A percentile compares a stretch with the other conserved stretches of the same genome.
Conservation (phyloP, 805 yeast genomes). For the Wickerhamomyces subpelliculosus region DNA sequence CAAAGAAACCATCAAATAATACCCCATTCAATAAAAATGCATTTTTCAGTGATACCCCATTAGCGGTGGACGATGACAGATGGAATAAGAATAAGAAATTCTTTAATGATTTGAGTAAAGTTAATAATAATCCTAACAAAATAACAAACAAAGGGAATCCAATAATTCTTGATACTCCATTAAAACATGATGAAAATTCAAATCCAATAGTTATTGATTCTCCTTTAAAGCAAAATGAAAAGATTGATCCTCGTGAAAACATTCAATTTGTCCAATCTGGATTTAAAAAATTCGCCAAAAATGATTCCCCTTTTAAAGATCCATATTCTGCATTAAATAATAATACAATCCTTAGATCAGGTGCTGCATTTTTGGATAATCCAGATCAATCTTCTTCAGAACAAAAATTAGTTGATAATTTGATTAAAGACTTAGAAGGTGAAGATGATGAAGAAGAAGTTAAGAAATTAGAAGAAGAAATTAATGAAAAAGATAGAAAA, state of each 20-base stretch:
- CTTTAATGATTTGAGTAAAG: not conserved
- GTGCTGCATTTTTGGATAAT: conserved; percentile 13
- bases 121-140: not conserved
- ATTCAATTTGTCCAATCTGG: conserved; percentile 7
- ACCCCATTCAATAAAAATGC: conserved; percentile 8
- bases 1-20: conserved; percentile 1
- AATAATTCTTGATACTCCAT: not conserved
- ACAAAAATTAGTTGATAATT: conserved; percentile 8
- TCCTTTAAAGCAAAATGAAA: conserved; percentile 4
- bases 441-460: conserved; percentile 12
- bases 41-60: conserved; percentile 13
- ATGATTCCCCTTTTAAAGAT: conserved; percentile 18
- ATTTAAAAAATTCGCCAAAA: conserved; percentile 12
- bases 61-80: conserved; percentile 16
- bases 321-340: conserved; percentile 16
- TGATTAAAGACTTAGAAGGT: conserved; percentile 8
- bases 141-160: too few species aligned
- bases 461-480: conserved; percentile 6
- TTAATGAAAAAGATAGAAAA: conserved; percentile 15
- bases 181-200: not conserved
- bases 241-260: conserved; percentile 6
- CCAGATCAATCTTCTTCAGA: conserved; percentile 6
- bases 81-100: conserved; percentile 15
- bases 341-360: conserved; percentile 8
- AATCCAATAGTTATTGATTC: not conserved